Percentiles rank a stretch among this genome's conserved stretches.
Evolutionary conservation across 352 stramenopile species (phyloP).

Genomic region (Pythium brassicae): DNA sequence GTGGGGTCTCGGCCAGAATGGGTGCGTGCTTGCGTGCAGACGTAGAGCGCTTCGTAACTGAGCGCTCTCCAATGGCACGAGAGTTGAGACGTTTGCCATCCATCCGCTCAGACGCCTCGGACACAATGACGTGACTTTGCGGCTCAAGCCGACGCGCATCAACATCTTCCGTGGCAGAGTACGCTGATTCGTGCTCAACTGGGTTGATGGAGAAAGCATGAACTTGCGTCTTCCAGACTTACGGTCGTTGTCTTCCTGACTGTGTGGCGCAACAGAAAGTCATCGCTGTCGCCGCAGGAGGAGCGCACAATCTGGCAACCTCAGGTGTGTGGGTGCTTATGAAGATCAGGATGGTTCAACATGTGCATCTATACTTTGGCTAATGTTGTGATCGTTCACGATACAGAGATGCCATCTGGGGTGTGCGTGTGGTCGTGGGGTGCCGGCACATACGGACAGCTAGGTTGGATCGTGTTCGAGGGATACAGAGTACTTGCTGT

Average conservation of each 20-base stretch:
- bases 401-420: conserved; percentile 45
- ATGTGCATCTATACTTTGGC: not conserved
- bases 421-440: conserved; percentile 77
- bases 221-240: not conserved
- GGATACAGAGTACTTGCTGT: too few species aligned
- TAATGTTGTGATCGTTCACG: not conserved
- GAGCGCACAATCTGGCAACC: conserved; percentile 59
- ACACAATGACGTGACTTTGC: conserved; percentile 49
- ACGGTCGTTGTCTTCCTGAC: not conserved
- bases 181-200: too few species aligned
- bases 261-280: conserved; percentile 51
- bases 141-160: conserved; percentile 60
- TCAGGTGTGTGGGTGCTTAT: conserved; percentile 29
- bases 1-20: conserved; percentile 61
- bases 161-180: conserved; percentile 68
- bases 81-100: not conserved
- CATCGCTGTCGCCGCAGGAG: conserved; percentile 41
- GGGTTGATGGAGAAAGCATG: not conserved
- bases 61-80: not conserved
- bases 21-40: conserved; percentile 25
- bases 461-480: conserved; percentile 27
- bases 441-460: conserved; percentile 49
- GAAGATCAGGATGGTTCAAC: not conserved
- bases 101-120: conserved; percentile 42
- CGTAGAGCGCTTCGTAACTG: not conserved